These are phyloP conservation scores for Saposhnikovia divaricata DNA, from an alignment of 129 eudicot species.

Conservation along the genomic window DNA sequence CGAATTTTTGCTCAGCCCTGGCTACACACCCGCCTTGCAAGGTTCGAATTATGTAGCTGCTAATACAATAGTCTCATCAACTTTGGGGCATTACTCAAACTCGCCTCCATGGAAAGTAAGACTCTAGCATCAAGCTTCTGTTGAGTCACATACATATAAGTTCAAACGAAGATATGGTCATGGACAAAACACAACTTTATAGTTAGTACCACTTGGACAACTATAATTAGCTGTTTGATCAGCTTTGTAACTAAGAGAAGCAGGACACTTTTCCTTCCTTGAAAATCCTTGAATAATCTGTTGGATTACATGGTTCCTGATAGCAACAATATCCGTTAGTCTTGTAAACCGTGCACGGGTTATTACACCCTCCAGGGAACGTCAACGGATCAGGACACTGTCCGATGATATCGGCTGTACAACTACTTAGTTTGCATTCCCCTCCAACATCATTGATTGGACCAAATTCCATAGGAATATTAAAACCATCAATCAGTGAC, in stretches of 20 bases:
- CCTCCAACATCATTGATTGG: slow-evolving; percentile 24
- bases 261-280: slow-evolving; percentile 33
- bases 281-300: slow-evolving; percentile 28
- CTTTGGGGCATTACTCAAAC: background rate
- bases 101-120: background rate
- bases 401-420: slow-evolving; percentile 18
- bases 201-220: slow-evolving; percentile 36
- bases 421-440: slow-evolving; percentile 16
- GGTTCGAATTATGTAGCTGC: too few relatives aligned
- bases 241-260: background rate
- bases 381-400: too few relatives aligned
- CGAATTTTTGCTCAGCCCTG: too few relatives aligned
- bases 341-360: too few relatives aligned
- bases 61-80: too few relatives aligned
- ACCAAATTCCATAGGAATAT: slow-evolving; percentile 29
- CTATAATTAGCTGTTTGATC: too few relatives aligned
- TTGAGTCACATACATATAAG: background rate
- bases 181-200: slow-evolving; percentile 63
- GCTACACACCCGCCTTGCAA: too few relatives aligned
- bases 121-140: background rate
- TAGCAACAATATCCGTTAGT: too few relatives aligned
- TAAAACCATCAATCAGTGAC: slow-evolving; percentile 49
- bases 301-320: too few relatives aligned
- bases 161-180: background rate
- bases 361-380: too few relatives aligned